A percentile compares a stretch with the other conserved stretches of the same genome.
These are phyloP conservation scores for Wallacemonas sp. DNA, from an alignment of 208 protist species.

Conservation along the genomic window DNA sequence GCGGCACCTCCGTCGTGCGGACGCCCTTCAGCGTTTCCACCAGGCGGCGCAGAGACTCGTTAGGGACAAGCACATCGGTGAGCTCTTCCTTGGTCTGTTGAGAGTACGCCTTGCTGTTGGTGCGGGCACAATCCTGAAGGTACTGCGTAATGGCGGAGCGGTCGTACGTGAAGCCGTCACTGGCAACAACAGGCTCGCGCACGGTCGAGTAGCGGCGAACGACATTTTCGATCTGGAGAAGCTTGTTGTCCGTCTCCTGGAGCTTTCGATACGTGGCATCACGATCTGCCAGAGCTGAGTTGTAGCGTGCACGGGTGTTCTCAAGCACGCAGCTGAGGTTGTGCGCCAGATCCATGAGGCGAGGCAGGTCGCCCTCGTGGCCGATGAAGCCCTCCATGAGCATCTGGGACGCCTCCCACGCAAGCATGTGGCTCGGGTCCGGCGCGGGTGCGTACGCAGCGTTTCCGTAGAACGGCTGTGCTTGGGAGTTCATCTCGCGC, in stretches of 20 bases:
- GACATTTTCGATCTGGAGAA: conserved; percentile 60
- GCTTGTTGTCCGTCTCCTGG: conserved; percentile 44
- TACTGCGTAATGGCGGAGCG: conserved; percentile 61
- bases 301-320: conserved; percentile 65
- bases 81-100: conserved; percentile 87
- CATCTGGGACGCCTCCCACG: conserved; percentile 58
- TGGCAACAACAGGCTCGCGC: conserved; percentile 80
- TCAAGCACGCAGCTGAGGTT: conserved; percentile 54
- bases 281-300: conserved; percentile 54
- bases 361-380: conserved; percentile 32
- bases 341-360: conserved; percentile 37
- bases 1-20: conserved; percentile 40
- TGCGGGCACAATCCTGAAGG: conserved; percentile 63
- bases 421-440: conserved; percentile 16
- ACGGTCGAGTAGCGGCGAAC: conserved; percentile 68
- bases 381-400: conserved; percentile 40
- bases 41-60: conserved; percentile 70
- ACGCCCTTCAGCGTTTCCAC: conserved; percentile 62
- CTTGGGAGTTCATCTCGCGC: conserved; percentile 7
- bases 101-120: conserved; percentile 82
- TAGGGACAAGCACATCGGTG: conserved; percentile 70
- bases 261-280: conserved; percentile 54
- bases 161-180: conserved; percentile 89
- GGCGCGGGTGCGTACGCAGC: conserved; percentile 9
- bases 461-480: conserved; percentile 13